A percentile compares a stretch with the other conserved stretches of the same genome.
These are phyloP conservation scores for Podaxis rugospora DNA, from an alignment of 768 basidiomycete species.

Conservation along the genomic window DNA sequence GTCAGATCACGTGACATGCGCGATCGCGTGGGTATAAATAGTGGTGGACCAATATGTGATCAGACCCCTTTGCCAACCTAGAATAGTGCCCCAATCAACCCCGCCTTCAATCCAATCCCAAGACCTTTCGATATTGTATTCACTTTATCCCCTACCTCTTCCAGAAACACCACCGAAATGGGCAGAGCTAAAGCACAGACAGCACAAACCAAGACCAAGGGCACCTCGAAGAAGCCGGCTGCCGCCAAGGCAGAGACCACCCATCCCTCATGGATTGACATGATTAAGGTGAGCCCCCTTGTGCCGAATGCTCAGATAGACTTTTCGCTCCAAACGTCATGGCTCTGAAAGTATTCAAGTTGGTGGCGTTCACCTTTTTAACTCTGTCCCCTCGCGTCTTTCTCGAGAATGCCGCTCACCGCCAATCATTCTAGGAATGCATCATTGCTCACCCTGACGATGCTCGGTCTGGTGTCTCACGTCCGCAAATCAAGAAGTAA, in stretches of 20 bases:
- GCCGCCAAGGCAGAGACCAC: conserved; percentile 38
- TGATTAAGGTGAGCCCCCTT: conserved; percentile 65
- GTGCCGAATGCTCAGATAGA: neutral
- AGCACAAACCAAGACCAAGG: conserved; percentile 18
- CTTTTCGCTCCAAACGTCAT: neutral
- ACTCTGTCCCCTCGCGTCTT: neutral
- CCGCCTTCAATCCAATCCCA: conserved; percentile 7
- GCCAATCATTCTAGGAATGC: conserved; percentile 59
- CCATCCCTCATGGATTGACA: conserved; percentile 66
- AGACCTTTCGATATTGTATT: neutral
- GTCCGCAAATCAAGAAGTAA: conserved; percentile 92
- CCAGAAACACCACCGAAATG: conserved; percentile 21
- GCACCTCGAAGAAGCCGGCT: conserved; percentile 42
- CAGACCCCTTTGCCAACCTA: conserved; percentile 32
- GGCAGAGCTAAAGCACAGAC: conserved; percentile 31
- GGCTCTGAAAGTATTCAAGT: neutral
- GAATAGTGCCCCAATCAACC: conserved; percentile 16
- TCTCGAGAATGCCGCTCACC: conserved; percentile 10
- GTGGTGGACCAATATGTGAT: conserved; percentile 26
- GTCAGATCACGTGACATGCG: conserved; percentile 35
- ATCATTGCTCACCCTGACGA: conserved; percentile 72
- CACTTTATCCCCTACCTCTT: neutral
- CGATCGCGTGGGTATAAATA: conserved; percentile 47
- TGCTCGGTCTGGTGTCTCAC: conserved; percentile 79
- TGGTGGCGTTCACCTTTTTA: neutral